phyloP scores from a whole-genome alignment of 2,329 filamentous ascomycete genomes.

The Annulohypoxylon truncatum region DNA sequence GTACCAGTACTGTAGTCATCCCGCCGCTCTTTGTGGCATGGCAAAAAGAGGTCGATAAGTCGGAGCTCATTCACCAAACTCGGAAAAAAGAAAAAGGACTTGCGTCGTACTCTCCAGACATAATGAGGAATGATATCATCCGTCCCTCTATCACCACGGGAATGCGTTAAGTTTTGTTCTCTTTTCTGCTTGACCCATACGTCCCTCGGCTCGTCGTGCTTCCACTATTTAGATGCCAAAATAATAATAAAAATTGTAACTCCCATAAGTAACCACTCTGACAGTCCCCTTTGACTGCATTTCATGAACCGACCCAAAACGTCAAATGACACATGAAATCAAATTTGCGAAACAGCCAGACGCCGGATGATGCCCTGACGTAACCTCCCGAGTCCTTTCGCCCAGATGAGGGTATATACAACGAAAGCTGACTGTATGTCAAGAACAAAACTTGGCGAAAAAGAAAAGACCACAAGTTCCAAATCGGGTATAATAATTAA shows the following conservation, averaged over 20 bases:
- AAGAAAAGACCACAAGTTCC: conserved; percentile 26
- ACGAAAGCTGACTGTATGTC: conserved; percentile 39
- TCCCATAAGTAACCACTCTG: conserved; percentile 31
- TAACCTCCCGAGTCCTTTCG: conserved; percentile 47
- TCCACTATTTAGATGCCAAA: conserved; percentile 32
- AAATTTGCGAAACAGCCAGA: conserved; percentile 39
- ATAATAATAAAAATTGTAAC: conserved; percentile 22
- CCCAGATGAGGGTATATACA: conserved; percentile 51
- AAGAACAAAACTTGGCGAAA: conserved; percentile 30
- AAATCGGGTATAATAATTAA: conserved; percentile 43
- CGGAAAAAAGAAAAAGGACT: conserved; percentile 27
- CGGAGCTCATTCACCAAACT: conserved; percentile 27
- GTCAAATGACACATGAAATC: conserved; percentile 40
- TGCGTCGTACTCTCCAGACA: conserved; percentile 35
- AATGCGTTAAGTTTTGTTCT: conserved; percentile 25
- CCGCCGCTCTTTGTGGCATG: conserved; percentile 8
- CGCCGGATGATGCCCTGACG: conserved; percentile 49
- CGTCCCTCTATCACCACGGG: conserved; percentile 37
- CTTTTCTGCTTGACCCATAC: conserved; percentile 29
- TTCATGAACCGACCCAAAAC: conserved; percentile 27
- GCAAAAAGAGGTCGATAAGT: conserved; percentile 19
- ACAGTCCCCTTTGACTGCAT: conserved; percentile 29
- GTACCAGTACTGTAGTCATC: conserved; percentile 11
- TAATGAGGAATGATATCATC: conserved; percentile 24
- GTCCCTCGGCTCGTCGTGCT: conserved; percentile 28